Evolutionary conservation across 805 yeast genomes (phyloP).

Genomic region (Starmerella riodocensis): DNA sequence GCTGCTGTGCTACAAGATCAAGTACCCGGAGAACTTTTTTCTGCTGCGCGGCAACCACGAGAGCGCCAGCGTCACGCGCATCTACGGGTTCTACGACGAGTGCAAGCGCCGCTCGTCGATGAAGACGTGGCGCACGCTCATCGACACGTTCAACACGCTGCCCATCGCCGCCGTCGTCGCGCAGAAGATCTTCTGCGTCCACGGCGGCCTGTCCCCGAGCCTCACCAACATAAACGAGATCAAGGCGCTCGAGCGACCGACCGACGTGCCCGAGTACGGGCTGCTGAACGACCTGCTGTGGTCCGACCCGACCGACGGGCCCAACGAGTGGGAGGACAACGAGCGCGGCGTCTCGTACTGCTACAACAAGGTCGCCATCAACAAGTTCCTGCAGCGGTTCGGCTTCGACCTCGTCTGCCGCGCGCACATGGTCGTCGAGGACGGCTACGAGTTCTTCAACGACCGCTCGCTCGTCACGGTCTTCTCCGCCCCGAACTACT

Average conservation of each 20-base stretch:
- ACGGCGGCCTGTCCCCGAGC: constrained; percentile 72
- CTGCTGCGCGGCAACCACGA: constrained; percentile 91
- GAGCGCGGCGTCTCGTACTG: constrained; percentile 77
- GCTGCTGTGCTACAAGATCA: constrained; percentile 82
- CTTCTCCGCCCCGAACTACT: constrained; percentile 62
- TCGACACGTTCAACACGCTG: constrained; percentile 88
- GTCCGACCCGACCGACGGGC: constrained; percentile 77
- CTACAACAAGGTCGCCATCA: constrained; percentile 65
- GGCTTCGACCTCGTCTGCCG: constrained; percentile 72
- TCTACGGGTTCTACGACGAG: constrained; percentile 95
- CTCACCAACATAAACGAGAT: constrained; percentile 63
- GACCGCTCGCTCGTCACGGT: constrained; percentile 61
- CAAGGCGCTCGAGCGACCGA: constrained; percentile 61
- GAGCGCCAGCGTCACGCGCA: constrained; percentile 91
- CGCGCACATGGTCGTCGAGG: constrained; percentile 82
- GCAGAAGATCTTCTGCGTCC: constrained; percentile 84
- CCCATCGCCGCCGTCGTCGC: constrained; percentile 95
- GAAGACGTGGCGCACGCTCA: constrained; percentile 85
- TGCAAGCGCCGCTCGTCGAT: constrained; percentile 87
- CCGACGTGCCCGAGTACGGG: constrained; percentile 78
- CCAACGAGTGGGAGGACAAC: constrained; percentile 78
- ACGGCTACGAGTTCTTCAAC: constrained; percentile 65
- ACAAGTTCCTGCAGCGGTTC: constrained; percentile 59
- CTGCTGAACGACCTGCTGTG: constrained; percentile 62
- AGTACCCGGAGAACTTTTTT: constrained; percentile 92